Evolutionary conservation across 2,329 filamentous ascomycete genomes (phyloP).

Genomic region (Clarireedia homoeocarpa): DNA sequence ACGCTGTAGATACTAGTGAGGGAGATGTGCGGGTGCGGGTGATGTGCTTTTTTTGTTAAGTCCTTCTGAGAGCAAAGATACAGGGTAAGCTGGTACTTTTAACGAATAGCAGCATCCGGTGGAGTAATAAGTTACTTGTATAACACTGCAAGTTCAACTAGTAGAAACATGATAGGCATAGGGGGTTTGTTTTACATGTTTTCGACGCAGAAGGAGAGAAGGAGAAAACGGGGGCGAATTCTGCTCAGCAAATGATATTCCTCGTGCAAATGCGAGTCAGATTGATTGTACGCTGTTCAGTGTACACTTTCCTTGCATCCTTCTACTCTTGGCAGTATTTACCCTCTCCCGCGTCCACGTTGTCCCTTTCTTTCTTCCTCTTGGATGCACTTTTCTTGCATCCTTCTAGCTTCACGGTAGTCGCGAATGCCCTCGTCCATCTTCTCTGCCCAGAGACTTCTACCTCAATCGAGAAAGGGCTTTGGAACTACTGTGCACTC

Average conservation of each 20-base stretch:
- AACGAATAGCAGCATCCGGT: constrained; percentile 4
- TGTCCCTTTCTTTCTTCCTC: too few species aligned
- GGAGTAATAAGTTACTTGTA: background rate
- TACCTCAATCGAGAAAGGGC: background rate
- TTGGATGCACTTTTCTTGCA: too few species aligned
- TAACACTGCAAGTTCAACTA: too few species aligned
- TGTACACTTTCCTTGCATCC: too few species aligned
- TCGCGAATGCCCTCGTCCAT: background rate
- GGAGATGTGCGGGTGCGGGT: background rate
- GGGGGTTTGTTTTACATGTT: constrained; percentile 6
- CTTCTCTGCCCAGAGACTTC: too few species aligned
- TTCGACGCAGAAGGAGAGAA: background rate
- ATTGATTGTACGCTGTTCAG: background rate
- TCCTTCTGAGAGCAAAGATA: background rate
- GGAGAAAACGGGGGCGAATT: background rate
- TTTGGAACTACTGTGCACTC: background rate
- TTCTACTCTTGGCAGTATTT: too few species aligned
- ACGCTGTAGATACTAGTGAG: background rate
- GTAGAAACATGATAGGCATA: background rate
- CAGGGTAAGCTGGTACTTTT: background rate
- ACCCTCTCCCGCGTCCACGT: too few species aligned
- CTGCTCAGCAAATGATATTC: background rate
- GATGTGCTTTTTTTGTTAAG: background rate
- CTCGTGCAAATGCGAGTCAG: background rate
- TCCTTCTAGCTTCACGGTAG: background rate